Conservation (phyloP, 768 basidiomycete species). For the Cystobasidium tubakii region DNA sequence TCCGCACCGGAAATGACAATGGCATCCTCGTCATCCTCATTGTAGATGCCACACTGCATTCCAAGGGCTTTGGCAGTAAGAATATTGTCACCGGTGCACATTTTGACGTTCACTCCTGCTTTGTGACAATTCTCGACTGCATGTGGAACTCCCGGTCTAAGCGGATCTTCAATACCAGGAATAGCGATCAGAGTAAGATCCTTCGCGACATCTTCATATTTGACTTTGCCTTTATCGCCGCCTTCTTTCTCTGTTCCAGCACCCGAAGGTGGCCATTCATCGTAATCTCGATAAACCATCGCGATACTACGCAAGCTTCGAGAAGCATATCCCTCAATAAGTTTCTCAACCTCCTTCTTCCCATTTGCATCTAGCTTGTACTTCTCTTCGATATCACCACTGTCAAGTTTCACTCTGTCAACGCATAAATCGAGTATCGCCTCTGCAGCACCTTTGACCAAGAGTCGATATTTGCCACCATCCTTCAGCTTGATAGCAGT, state of each 20-base stretch:
- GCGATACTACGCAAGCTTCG: constrained; percentile 82
- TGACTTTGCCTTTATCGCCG: constrained; percentile 69
- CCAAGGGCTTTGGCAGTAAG: constrained; percentile 92
- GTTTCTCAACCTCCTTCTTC: constrained; percentile 52
- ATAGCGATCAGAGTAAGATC: constrained; percentile 86
- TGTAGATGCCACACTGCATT: constrained; percentile 90
- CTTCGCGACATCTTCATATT: constrained; percentile 81
- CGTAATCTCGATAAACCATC: constrained; percentile 72
- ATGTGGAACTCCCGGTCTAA: constrained; percentile 76
- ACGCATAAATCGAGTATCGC: constrained; percentile 81
- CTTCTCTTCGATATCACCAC: neutral
- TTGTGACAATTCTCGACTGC: constrained; percentile 83
- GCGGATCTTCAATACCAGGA: constrained; percentile 93
- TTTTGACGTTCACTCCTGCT: constrained; percentile 88
- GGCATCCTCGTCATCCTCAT: constrained; percentile 83
- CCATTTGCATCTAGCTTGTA: constrained; percentile 6
- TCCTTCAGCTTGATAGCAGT: constrained; percentile 62
- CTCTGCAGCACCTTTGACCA: constrained; percentile 93
- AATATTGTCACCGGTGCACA: constrained; percentile 95
- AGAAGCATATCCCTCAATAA: constrained; percentile 65
- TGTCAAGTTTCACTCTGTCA: constrained; percentile 59
- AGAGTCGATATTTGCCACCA: constrained; percentile 58
- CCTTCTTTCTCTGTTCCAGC: neutral
- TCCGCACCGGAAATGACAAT: constrained; percentile 70
- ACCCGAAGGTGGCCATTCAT: constrained; percentile 55